Percentiles rank a stretch among this genome's conserved stretches.
phyloP scores from a whole-genome alignment of 1,139 yeast species.

The Blastobotrys serpentis region DNA sequence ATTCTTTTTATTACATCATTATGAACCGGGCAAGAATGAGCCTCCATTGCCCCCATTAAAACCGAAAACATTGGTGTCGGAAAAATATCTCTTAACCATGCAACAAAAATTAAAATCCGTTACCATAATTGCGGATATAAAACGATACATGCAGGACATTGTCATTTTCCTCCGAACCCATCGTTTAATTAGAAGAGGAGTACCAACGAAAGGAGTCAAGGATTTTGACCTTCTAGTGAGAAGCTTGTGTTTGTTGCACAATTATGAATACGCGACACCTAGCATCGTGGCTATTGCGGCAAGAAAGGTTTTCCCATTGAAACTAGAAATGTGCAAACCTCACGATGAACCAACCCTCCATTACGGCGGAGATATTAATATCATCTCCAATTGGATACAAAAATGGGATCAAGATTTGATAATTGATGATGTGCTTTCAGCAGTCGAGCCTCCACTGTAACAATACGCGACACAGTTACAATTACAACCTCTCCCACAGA shows the following conservation, averaged over 20 bases:
- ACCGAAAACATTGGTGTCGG: slow-evolving; percentile 5
- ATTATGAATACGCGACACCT: slow-evolving; percentile 49
- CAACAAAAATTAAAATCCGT: slow-evolving; percentile 26
- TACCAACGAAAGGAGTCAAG: slow-evolving; percentile 46
- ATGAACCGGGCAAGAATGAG: slow-evolving; percentile 9
- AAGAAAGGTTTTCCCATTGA: slow-evolving; percentile 47
- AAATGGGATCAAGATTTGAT: slow-evolving; percentile 48
- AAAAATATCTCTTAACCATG: slow-evolving; percentile 11
- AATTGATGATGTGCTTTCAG: slow-evolving; percentile 48
- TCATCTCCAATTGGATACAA: slow-evolving; percentile 43
- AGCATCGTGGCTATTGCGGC: slow-evolving; percentile 50
- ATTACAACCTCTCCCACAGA: slow-evolving; percentile 66
- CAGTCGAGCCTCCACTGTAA: slow-evolving; percentile 50
- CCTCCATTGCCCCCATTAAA: neutral
- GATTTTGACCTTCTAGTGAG: slow-evolving; percentile 46
- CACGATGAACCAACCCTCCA: slow-evolving; percentile 50
- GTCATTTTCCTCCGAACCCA: slow-evolving; percentile 51
- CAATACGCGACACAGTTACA: too few relatives aligned
- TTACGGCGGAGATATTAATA: slow-evolving; percentile 52
- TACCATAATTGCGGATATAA: slow-evolving; percentile 46
- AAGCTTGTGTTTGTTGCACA: slow-evolving; percentile 45
- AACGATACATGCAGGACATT: slow-evolving; percentile 55
- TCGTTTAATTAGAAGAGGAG: slow-evolving; percentile 50
- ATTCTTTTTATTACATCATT: slow-evolving; percentile 11
- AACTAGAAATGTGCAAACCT: slow-evolving; percentile 41